A percentile compares a stretch with the other conserved stretches of the same genome.
Conservation (phyloP, 352 stramenopile genomes). For the Pythium phragmitis region DNA sequence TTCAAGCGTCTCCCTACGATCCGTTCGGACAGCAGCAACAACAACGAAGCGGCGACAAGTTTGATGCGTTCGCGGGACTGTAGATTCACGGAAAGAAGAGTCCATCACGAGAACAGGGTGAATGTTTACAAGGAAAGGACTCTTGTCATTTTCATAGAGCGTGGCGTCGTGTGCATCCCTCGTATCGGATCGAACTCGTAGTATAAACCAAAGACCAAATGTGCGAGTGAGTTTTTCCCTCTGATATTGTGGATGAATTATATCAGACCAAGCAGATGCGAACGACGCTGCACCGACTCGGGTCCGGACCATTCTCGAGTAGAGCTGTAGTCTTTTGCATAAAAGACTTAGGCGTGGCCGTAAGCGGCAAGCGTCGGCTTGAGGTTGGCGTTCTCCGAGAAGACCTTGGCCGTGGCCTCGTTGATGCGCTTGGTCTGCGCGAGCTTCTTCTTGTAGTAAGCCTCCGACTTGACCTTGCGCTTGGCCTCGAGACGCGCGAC, state of each 20-base stretch:
- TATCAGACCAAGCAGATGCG: neutral
- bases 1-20: conserved; percentile 59
- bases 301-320: conserved; percentile 1
- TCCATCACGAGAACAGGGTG: neutral
- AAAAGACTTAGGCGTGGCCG: conserved; percentile 59
- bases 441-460: conserved; percentile 98
- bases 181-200: neutral
- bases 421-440: conserved; percentile 88
- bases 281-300: no score
- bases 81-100: conserved; percentile 25
- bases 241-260: conserved; percentile 28
- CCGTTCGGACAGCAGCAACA: conserved; percentile 53
- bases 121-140: conserved; percentile 11
- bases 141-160: conserved; percentile 16
- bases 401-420: conserved; percentile 90
- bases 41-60: conserved; percentile 50
- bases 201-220: neutral
- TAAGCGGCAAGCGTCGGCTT: conserved; percentile 84
- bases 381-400: conserved; percentile 78
- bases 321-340: conserved; percentile 16
- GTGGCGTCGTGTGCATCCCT: conserved; percentile 2
- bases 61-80: conserved; percentile 80
- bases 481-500: conserved; percentile 93
- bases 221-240: conserved; percentile 30
- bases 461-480: conserved; percentile 93